Evolutionary conservation across 305 asterid species (phyloP).

Genomic region (Solanum chacoense): DNA sequence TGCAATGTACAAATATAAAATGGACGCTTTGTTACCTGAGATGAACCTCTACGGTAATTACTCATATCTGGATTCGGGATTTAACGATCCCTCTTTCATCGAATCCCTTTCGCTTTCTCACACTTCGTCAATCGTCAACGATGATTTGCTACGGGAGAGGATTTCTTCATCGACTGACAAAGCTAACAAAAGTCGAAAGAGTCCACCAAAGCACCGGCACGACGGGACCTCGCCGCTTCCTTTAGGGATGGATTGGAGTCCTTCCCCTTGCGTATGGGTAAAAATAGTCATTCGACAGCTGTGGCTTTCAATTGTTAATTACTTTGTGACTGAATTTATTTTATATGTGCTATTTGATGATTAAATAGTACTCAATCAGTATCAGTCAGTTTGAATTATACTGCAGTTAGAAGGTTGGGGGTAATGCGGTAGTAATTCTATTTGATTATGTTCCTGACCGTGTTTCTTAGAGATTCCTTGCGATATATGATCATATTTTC

Average conservation of each 20-base stretch:
- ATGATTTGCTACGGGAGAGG: not conserved
- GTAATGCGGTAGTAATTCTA: not conserved
- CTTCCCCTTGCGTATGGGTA: conserved; percentile 66
- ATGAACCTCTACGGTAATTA: conserved; percentile 3
- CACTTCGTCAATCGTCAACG: not conserved
- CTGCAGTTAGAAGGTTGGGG: not conserved
- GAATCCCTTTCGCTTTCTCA: not conserved
- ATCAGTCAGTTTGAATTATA: not conserved
- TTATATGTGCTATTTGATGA: not conserved
- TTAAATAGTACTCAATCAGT: not conserved
- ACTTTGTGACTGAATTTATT: not conserved
- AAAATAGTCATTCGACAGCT: not conserved
- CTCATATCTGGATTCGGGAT: conserved; percentile 3
- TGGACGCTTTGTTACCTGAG: not conserved
- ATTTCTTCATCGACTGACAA: not conserved
- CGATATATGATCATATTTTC: not conserved
- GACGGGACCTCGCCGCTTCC: conserved; percentile 81
- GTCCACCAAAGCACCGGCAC: conserved; percentile 51
- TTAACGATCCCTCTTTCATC: conserved; percentile 5
- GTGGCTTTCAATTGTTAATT: not conserved
- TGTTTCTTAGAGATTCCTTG: not conserved
- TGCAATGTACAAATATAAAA: not conserved
- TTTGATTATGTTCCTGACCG: not conserved
- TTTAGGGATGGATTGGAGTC: conserved; percentile 86
- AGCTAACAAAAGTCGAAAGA: not conserved